phyloP scores from a whole-genome alignment of 2,329 filamentous ascomycete species.

The Tolypocladium paradoxum region DNA sequence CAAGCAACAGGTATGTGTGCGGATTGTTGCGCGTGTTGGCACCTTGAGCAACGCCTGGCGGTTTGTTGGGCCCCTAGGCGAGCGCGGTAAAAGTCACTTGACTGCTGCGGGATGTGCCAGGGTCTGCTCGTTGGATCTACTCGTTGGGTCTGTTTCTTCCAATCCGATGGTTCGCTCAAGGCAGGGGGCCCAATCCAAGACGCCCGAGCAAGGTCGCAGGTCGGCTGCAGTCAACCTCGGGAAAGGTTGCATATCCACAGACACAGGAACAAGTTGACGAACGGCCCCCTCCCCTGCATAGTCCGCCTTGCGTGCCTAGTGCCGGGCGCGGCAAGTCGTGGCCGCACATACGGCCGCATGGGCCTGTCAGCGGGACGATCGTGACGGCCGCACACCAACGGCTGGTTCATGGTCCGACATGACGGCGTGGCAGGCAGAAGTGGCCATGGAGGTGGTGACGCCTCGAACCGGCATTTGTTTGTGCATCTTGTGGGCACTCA shows the following conservation, averaged over 20 bases:
- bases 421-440: not conserved
- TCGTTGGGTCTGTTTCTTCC: conserved; percentile 5
- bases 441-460: not conserved
- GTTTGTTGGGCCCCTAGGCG: not conserved
- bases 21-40: not conserved
- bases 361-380: conserved; percentile 6
- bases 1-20: not conserved
- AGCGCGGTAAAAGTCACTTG: conserved; percentile 15
- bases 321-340: conserved; percentile 2
- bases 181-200: not conserved
- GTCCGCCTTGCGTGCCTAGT: not conserved
- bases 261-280: not conserved
- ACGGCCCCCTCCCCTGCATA: not conserved
- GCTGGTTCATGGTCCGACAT: not conserved
- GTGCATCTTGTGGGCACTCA: not conserved
- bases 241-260: not conserved
- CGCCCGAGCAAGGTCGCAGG: not conserved
- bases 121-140: conserved; percentile 9
- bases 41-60: not conserved
- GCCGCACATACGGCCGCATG: conserved; percentile 8
- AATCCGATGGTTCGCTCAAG: not conserved
- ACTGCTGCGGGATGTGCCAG: conserved; percentile 16
- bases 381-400: not conserved
- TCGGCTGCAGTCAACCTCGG: not conserved
- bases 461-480: not conserved